Evolutionary conservation across 2,329 filamentous ascomycete genomes (phyloP), one percentile per base, ranked within the genome.

Genomic region (Fusarium miscanthi): DNA sequence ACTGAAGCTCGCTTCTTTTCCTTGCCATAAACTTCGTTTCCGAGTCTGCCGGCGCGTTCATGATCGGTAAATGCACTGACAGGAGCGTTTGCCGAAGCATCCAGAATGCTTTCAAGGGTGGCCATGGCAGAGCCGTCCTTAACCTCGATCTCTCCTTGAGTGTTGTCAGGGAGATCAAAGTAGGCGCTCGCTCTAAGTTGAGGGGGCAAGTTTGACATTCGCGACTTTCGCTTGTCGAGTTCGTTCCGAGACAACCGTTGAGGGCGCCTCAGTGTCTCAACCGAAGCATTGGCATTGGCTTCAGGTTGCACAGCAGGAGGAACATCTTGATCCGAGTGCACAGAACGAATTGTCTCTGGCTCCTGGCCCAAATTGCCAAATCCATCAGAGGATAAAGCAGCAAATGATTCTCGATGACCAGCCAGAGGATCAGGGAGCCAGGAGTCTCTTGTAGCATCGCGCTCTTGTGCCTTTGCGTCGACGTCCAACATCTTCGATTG

Each of bases 11-110:
- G 85, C 75, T 87, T 88, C 79, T 86, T 88, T 73, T 87, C 83
- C 72, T 84, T 79, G 38, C 92, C 92, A 78, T 96, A 97, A 0
- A 95, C 88, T 75, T 95, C 93, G 8, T 88, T 81, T 30, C 94
- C 93, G 16, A 94, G 85, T 70, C 90, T 89, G 8, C 94, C 94
- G 33, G 91, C 93, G 78, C 93, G 94, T 1, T 92, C 89, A 80
- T 98, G 94, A 77, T 98, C 94, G 1, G 93, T 97, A 77, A 98
- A 98, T 31, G 95, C 95, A 73, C 87, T 94, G 35, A 97, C 94
- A 2, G 96, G 96, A 1, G 96, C 95, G 66, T 88, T 89, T 6
- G 94, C 93, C 6, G 95, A 96, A 12, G 95, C 96, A 78, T 97
- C 93, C 21, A 99, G 87, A 59, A 99, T 97, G 79, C 91, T 95